These are phyloP conservation scores for Ceratocystis eucalypticola DNA, from an alignment of 2,329 filamentous ascomycete species.

Conservation along the genomic window DNA sequence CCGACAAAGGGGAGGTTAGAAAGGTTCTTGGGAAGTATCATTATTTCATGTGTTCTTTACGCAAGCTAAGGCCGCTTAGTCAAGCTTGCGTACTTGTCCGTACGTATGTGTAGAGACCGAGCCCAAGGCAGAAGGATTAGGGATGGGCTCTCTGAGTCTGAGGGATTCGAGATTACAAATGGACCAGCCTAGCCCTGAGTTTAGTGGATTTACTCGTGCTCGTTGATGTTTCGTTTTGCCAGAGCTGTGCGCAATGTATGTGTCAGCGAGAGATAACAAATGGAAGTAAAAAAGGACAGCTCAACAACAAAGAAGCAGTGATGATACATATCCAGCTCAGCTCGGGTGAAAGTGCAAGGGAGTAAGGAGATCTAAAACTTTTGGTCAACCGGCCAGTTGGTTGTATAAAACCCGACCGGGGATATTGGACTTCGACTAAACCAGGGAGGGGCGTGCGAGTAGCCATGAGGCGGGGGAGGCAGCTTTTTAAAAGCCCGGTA, in stretches of 20 bases:
- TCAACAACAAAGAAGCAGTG: no score
- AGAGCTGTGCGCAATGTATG: no score
- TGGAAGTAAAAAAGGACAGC: no score
- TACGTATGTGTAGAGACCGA: not conserved
- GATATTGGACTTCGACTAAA: not conserved
- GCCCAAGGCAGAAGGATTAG: not conserved
- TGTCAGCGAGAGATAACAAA: no score
- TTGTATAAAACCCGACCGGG: not conserved
- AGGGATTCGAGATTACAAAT: conserved; percentile 1
- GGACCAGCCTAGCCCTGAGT: not conserved
- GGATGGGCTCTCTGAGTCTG: not conserved
- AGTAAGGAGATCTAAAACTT: not conserved
- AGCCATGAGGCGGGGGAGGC: no score
- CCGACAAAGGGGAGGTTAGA: not conserved
- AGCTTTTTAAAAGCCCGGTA: no score
- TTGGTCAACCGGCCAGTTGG: not conserved
- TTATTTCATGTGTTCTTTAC: not conserved
- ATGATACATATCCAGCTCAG: no score
- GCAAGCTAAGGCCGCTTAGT: not conserved
- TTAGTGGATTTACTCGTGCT: not conserved
- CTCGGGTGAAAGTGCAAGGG: no score
- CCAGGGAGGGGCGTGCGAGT: not conserved
- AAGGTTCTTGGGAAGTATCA: not conserved
- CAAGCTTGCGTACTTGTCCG: not conserved
- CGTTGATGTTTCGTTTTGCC: not conserved